Evolutionary conservation across 768 basidiomycete species (phyloP).

Genomic region (Lactifluus hygrophoroides): DNA sequence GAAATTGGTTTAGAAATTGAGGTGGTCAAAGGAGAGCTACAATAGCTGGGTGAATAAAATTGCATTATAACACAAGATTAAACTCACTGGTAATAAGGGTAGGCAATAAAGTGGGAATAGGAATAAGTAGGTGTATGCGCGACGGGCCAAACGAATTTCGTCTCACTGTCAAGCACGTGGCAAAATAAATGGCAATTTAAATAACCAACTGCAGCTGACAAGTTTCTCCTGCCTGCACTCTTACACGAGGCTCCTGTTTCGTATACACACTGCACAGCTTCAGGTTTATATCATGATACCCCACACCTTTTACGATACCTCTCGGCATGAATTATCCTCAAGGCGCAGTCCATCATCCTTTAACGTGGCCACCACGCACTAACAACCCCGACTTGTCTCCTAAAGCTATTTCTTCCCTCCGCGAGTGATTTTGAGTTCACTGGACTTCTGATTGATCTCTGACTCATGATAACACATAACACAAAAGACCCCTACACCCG

Average conservation of each 20-base stretch:
- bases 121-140: conserved; percentile 2
- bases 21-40: conserved; percentile 7
- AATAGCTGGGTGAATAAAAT: not conserved
- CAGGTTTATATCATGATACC: conserved; percentile 1
- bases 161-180: not conserved
- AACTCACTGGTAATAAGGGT: conserved; percentile 10
- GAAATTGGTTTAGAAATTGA: not conserved
- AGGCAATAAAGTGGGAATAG: not conserved
- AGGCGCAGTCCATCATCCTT: not conserved
- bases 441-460: not conserved
- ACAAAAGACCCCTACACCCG: not conserved
- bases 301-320: not conserved
- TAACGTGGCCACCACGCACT: not conserved
- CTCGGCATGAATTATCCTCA: not conserved
- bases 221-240: conserved; percentile 1
- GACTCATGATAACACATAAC: not conserved
- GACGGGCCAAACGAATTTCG: not conserved
- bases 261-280: conserved; percentile 2
- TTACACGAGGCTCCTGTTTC: conserved; percentile 2
- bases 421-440: not conserved
- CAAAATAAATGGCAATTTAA: not conserved
- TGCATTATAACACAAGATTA: not conserved
- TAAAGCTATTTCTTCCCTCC: not conserved
- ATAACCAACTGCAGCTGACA: too few relatives aligned
- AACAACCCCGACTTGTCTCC: not conserved